These are phyloP conservation scores for Fomitopsis serialis DNA, from an alignment of 768 basidiomycete species.

Conservation along the genomic window DNA sequence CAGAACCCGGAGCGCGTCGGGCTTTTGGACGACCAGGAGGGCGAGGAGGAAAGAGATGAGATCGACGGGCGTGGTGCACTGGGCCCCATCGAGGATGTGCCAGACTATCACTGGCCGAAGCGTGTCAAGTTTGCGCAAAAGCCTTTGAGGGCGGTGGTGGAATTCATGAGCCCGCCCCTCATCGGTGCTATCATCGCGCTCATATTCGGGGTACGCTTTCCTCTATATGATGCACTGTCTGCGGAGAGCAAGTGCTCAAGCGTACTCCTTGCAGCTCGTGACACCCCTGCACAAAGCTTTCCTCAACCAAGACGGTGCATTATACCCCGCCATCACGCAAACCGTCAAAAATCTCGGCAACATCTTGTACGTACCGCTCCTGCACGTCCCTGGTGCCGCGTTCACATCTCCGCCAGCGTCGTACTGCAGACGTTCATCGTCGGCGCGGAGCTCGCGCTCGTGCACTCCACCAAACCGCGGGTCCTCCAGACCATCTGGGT, in stretches of 20 bases:
- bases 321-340: constrained; percentile 21
- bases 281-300: constrained; percentile 17
- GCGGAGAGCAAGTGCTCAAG: not conserved
- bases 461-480: constrained; percentile 16
- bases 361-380: constrained; percentile 18
- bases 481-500: constrained; percentile 13
- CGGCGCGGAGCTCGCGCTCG: constrained; percentile 22
- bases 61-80: constrained; percentile 9
- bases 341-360: constrained; percentile 20
- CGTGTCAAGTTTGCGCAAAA: constrained; percentile 12
- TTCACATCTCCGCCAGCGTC: constrained; percentile 11
- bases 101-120: constrained; percentile 21
- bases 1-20: constrained; percentile 24
- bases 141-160: constrained; percentile 13
- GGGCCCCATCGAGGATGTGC: constrained; percentile 16
- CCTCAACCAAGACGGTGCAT: constrained; percentile 14
- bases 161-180: constrained; percentile 21
- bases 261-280: constrained; percentile 10
- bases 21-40: constrained; percentile 17
- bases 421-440: constrained; percentile 24
- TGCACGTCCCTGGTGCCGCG: not conserved
- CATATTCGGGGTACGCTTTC: constrained; percentile 16
- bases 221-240: not conserved
- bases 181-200: constrained; percentile 22
- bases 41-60: not conserved